phyloP scores from a whole-genome alignment of 805 yeast species.

The Naumovozyma baii region DNA sequence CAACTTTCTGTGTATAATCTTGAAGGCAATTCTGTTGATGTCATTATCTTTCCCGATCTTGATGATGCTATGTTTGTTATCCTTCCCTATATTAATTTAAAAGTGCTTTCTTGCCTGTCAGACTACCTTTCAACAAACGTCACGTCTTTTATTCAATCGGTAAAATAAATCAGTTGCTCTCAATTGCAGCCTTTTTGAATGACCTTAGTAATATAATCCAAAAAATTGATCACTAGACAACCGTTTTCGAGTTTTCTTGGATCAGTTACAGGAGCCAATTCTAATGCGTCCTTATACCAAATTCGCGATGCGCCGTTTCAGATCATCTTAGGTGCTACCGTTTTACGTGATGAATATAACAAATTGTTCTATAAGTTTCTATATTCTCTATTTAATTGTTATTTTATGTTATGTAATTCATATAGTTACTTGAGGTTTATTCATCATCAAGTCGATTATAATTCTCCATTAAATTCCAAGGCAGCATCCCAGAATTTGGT shows the following conservation, averaged over 20 bases:
- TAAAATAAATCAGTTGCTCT: no score
- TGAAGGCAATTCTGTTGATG: constrained; percentile 10
- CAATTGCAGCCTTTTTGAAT: no score
- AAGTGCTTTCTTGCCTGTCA: no score
- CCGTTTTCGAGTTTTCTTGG: not conserved
- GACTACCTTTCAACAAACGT: no score
- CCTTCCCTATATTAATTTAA: no score
- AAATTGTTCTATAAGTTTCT: not conserved
- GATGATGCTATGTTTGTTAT: no score
- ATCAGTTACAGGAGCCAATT: not conserved
- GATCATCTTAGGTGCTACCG: not conserved
- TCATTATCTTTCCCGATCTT: no score
- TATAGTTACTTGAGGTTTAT: not conserved
- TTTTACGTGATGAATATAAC: not conserved
- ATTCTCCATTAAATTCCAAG: constrained; percentile 9
- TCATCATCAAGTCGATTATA: not conserved
- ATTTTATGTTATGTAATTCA: no score
- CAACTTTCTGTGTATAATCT: constrained; percentile 16
- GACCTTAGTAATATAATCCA: no score
- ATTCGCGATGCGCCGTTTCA: not conserved
- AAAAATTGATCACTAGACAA: not conserved
- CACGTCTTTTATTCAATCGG: no score
- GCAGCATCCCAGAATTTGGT: constrained; percentile 59
- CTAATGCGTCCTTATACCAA: not conserved
- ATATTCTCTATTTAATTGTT: no score